Base-by-base conservation (phyloP, 257 asterid genomes). In the Lithospermum erythrorhizon region DNA sequence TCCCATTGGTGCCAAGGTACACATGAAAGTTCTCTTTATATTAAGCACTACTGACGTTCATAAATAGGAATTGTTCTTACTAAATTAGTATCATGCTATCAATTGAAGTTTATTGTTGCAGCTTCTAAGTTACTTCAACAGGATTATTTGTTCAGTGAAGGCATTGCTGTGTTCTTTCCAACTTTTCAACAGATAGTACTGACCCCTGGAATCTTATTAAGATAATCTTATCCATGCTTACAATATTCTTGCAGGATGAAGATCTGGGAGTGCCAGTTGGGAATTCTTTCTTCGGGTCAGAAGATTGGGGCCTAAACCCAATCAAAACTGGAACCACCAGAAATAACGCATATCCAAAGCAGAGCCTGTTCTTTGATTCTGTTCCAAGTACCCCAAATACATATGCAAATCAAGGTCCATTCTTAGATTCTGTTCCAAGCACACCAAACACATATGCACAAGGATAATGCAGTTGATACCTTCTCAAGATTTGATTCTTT, bases 401-500 rank as follows among this genome's bases (percentile, higher is more conserved):
- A 53, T 53, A 53, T 53, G 57, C 49, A n/a, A 67, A 53, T 20
- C 57, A 9, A 53, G 23, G 57, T 41, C 49, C 49, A 41, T 41
- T 53, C 13, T 11, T 53, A 19, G 25, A 53, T 20, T 53, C 57
- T 0, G 16, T 53, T 53, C 57, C 57, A 9, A 53, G 57, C 57
- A 53, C 57, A 10, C 57, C 57, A 53, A 53, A 53, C 57, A 53
- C 57, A 53, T 53, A 9, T 20, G 25, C 25, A 1, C 6, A 10
- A 63, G 57, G 78, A 72, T 11, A 63, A 58, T 22, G 65, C 89
- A 7, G 74, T 79, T n/a, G 83, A 83, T 21, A 75, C 86, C 76
- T 79, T 89, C 61, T 41, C 87, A 29, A 89, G 97, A 81, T 86
- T 80, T 24, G 99, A 89, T 63, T 86, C 99, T 69, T 89, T 89